A percentile compares a stretch with the other conserved stretches of the same genome.
Evolutionary conservation across 192 early-diverging fungal genomes (phyloP).

Genomic region (Linnemannia exigua): DNA sequence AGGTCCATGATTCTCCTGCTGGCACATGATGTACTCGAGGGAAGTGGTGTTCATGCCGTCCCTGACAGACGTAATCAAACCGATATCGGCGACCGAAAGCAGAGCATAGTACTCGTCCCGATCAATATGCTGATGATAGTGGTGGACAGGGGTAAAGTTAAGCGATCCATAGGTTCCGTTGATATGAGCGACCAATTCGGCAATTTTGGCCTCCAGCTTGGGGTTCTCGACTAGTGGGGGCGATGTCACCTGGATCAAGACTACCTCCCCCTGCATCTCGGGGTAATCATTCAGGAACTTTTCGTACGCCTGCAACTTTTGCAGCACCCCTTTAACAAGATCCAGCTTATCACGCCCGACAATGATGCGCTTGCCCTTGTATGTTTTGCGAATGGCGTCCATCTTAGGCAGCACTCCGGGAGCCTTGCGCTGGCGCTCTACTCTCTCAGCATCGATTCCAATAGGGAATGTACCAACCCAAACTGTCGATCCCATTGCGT

Average conservation of each 20-base stretch:
- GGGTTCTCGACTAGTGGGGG: conserved; percentile 80
- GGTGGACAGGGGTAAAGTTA: conserved; percentile 93
- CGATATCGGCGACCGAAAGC: conserved; percentile 93
- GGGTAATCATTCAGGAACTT: conserved; percentile 92
- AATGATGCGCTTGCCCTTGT: conserved; percentile 92
- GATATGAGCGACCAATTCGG: conserved; percentile 90
- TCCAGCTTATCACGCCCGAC: conserved; percentile 97
- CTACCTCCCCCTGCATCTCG: conserved; percentile 87
- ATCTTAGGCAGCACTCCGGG: conserved; percentile 84
- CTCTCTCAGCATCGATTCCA: conserved; percentile 90
- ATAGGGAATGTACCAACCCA: conserved; percentile 94
- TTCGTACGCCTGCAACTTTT: conserved; percentile 95
- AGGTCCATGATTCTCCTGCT: conserved; percentile 87
- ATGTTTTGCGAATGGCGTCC: conserved; percentile 83
- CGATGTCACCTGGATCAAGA: conserved; percentile 96
- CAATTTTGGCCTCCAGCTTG: conserved; percentile 84
- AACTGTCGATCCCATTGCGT: conserved; percentile 85
- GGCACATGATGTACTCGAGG: conserved; percentile 95
- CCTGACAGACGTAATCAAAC: conserved; percentile 90
- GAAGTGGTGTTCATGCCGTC: conserved; percentile 99
- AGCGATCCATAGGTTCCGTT: conserved; percentile 96
- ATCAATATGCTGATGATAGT: conserved; percentile 93
- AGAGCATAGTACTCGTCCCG: conserved; percentile 97
- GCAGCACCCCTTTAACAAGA: conserved; percentile 93
- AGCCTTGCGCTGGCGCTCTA: conserved; percentile 72